Evolutionary conservation across 2,329 filamentous ascomycete genomes (phyloP), one percentile per base, ranked within the genome.

Genomic region (Coniella lustricola): DNA sequence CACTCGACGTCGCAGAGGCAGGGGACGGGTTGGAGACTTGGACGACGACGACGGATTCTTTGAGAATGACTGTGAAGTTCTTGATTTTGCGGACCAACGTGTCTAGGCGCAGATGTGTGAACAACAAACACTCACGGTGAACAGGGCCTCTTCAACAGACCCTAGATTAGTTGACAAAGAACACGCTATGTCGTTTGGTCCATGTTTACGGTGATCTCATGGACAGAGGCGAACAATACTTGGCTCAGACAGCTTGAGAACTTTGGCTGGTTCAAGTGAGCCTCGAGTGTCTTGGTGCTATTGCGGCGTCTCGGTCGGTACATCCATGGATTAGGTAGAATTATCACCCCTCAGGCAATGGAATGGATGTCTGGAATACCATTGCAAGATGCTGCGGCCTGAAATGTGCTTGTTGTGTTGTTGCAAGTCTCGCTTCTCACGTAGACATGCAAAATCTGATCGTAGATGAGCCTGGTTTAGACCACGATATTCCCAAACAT

Each of bases 1-100:
- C 14, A 91, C 88, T 2, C 76, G 88, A 52, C 75, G 86, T 45
- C 79, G 87, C 51, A 79, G 79, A 58, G 79, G 76, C 35, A 70
- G 72, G 34, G 73, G 71, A 44, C 72, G 76, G 45, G 63, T 67
- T 33, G 64, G 67, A 14, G 70, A 71, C 25, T 62, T 66, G 34
- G 82, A 82, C 38, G 82, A 82, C 35, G 85, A 87, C 49, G 82
- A 84, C 48, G 85, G 85, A 2, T 94, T 95, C 65, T 95, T 95
- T 59, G 90, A 95, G 67, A 88, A 95, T 62, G 90, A 94, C 62
- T 93, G 87, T 57, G 89, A 95, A 64, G 86, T 95, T 49, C 76
- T 95, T 54, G 89, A 95, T 68, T 94, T 93, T 76, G 87, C 89
- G 20, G 80, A 82, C 59, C 80, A 84, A 66, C 70, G 80, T 62